Percentiles rank a stretch among this genome's conserved stretches.
Conservation (phyloP, 202 grass and related monocot species). For the Eragrostis tef region DNA sequence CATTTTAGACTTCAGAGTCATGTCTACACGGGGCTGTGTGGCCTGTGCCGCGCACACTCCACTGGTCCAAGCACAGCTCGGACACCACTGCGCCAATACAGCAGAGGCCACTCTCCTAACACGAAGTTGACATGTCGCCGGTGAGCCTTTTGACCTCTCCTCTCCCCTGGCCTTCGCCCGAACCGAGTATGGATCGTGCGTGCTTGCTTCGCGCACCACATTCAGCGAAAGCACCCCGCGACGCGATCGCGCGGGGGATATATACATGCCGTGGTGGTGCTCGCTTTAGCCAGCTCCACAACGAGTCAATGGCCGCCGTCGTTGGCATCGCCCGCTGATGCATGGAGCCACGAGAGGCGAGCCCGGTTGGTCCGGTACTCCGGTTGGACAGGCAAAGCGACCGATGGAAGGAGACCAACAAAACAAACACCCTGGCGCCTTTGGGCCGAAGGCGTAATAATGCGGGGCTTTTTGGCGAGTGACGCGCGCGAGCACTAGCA, state of each 20-base stretch:
- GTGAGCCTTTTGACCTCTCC: background rate
- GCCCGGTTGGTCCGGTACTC: too few species aligned
- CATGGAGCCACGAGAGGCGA: too few species aligned
- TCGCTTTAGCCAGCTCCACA: background rate
- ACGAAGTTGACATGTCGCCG: background rate
- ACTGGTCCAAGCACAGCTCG: background rate
- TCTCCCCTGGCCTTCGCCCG: too few species aligned
- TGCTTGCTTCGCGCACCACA: too few species aligned
- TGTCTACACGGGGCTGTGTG: background rate
- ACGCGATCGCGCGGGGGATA: constrained; percentile 42
- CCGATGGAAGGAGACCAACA: constrained; percentile 29
- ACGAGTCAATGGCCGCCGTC: too few species aligned
- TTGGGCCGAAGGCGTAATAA: constrained; percentile 48
- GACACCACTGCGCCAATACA: background rate
- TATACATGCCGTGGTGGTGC: constrained; percentile 42
- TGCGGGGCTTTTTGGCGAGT: constrained; percentile 49
- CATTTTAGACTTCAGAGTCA: background rate
- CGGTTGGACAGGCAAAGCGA: background rate
- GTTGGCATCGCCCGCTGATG: too few species aligned
- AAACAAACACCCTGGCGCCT: background rate
- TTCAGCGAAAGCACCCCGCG: too few species aligned
- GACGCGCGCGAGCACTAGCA: constrained; percentile 52
- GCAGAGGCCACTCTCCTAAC: background rate
- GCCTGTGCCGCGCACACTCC: background rate
- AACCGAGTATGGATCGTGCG: too few species aligned